These are phyloP conservation scores for Pseudonitzschia delicatissima DNA, from an alignment of 108 stramenopile species.

Conservation along the genomic window DNA sequence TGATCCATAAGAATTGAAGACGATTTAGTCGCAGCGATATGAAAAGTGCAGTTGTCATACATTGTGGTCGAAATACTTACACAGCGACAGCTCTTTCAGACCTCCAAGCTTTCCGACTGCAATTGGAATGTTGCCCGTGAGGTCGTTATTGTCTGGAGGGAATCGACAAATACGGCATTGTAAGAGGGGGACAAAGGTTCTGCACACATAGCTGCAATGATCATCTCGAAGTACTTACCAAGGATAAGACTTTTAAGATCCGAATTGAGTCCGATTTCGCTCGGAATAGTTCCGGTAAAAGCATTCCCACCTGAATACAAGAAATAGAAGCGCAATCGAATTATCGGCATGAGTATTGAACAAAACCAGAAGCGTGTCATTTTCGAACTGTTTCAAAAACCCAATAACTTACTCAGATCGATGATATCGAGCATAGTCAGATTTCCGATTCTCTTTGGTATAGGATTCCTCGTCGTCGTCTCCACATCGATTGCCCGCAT, in stretches of 20 bases:
- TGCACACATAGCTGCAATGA: too few species aligned
- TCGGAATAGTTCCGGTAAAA: conserved; percentile 33
- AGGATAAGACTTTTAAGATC: conserved; percentile 15
- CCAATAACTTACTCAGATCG: not conserved
- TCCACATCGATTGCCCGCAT: not conserved
- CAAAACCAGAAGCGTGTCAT: not conserved
- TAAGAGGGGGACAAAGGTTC: too few species aligned
- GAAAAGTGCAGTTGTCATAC: too few species aligned
- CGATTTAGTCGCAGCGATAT: too few species aligned
- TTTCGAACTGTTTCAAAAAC: not conserved
- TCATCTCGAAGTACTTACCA: too few species aligned
- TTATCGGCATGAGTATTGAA: not conserved
- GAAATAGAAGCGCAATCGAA: not conserved
- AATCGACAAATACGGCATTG: not conserved
- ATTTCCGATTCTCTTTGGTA: not conserved
- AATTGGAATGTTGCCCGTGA: conserved; percentile 42
- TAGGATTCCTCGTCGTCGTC: too few species aligned
- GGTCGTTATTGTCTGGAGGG: not conserved
- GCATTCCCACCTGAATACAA: conserved; percentile 11
- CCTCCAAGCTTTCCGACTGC: conserved; percentile 33
- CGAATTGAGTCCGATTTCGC: conserved; percentile 28
- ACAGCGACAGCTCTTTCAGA: not conserved
- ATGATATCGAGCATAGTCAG: not conserved
- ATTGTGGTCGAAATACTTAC: too few species aligned
- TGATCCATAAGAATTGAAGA: too few species aligned